These are phyloP conservation scores for Dendrostoma leiphaemia DNA, from an alignment of 2,329 filamentous ascomycete species.

Conservation along the genomic window DNA sequence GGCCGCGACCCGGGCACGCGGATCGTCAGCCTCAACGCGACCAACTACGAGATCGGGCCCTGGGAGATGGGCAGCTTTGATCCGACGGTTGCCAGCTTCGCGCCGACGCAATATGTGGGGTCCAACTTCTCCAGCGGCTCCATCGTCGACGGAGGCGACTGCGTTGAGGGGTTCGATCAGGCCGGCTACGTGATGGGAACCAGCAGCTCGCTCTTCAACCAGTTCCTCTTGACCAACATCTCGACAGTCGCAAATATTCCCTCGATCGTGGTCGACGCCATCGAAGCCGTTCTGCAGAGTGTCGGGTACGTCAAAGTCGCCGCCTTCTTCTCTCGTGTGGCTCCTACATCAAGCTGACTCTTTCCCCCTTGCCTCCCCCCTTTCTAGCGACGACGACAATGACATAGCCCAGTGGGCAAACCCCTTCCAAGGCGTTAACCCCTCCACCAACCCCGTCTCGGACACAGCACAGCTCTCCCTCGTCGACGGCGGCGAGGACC, in stretches of 20 bases:
- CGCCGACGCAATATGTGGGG: constrained; percentile 57
- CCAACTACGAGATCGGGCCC: constrained; percentile 64
- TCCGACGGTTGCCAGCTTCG: constrained; percentile 57
- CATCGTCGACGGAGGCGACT: constrained; percentile 55
- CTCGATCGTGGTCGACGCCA: constrained; percentile 47
- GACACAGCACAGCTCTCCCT: constrained; percentile 39
- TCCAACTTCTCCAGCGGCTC: constrained; percentile 54
- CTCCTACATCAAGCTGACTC: too few relatives aligned
- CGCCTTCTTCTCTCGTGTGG: neutral
- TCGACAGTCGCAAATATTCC: constrained; percentile 39
- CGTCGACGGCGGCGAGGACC: constrained; percentile 48
- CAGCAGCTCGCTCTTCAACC: constrained; percentile 81
- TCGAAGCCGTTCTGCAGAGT: constrained; percentile 49
- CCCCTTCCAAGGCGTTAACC: constrained; percentile 56
- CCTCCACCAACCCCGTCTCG: constrained; percentile 34
- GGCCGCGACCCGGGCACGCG: constrained; percentile 42
- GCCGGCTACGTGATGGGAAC: constrained; percentile 83
- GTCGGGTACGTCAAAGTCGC: constrained; percentile 37
- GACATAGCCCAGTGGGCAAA: constrained; percentile 56
- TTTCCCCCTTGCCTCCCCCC: neutral
- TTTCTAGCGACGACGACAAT: constrained; percentile 40
- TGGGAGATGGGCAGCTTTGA: constrained; percentile 68
- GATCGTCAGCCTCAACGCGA: constrained; percentile 52
- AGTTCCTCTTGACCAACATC: constrained; percentile 66
- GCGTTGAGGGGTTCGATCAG: constrained; percentile 80